phyloP scores from a whole-genome alignment of 768 basidiomycete genomes.

The Tubosaeta sp. region DNA sequence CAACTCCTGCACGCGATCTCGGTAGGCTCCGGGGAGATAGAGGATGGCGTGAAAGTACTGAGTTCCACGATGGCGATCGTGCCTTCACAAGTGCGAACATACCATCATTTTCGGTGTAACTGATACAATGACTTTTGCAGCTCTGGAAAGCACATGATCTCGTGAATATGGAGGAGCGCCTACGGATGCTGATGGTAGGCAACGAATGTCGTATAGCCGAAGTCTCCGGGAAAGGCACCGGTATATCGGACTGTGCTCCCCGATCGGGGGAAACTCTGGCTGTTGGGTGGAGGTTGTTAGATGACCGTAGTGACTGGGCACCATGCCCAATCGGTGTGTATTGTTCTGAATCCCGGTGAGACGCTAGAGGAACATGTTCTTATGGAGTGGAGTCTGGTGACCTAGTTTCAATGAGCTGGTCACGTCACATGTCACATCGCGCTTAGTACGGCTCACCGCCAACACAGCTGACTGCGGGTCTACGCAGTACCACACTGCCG shows the following conservation, averaged over 20 bases:
- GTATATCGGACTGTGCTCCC: background rate
- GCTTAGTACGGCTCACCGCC: background rate
- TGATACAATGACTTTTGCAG: slow-evolving; percentile 27
- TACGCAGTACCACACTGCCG: slow-evolving; percentile 1
- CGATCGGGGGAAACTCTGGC: slow-evolving; percentile 1
- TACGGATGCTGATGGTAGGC: slow-evolving; percentile 34
- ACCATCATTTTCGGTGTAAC: background rate
- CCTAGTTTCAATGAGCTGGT: background rate
- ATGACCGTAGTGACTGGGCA: slow-evolving; percentile 46
- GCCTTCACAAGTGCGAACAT: slow-evolving; percentile 16
- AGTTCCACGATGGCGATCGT: background rate
- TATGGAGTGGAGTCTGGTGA: no score
- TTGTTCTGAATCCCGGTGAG: slow-evolving; percentile 5
- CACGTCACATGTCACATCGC: slow-evolving; percentile 23
- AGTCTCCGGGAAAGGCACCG: background rate
- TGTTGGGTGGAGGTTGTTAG: slow-evolving; percentile 53
- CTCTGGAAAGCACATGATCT: slow-evolving; percentile 51
- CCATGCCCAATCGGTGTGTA: slow-evolving; percentile 68
- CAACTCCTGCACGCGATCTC: slow-evolving; percentile 19
- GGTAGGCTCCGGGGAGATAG: slow-evolving; percentile 16
- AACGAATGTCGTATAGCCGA: slow-evolving; percentile 5
- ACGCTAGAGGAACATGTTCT: background rate
- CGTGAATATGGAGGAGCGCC: slow-evolving; percentile 51
- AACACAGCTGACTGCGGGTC: slow-evolving; percentile 21
- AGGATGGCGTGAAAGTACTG: slow-evolving; percentile 18